Base-by-base conservation (phyloP, 1,139 yeast species). In the Blastobotrys serpentis region DNA sequence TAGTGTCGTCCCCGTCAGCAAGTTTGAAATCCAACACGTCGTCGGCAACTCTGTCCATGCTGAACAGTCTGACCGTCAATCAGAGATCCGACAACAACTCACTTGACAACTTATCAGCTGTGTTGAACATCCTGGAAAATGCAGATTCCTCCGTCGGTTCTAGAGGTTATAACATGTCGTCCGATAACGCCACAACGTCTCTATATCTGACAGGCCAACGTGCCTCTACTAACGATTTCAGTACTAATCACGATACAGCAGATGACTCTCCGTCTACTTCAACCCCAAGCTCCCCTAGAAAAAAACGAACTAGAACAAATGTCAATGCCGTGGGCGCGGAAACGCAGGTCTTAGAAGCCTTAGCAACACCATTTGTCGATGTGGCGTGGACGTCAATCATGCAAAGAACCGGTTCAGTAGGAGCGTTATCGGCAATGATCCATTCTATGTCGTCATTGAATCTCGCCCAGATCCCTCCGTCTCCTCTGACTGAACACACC, bases 361-460 rank as follows among this genome's bases (percentile, higher is more conserved):
- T 64, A 29, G 62, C 67, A 2, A 57, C 60, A 16, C 67, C 67
- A 2, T 63, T 60, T 42, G 43, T 61, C 19, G 66, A 62, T 44
- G 54, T 51, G 14, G 49, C 59, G 4, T 56, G 58, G 56, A 50
- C 58, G 5, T 43, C 54, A 2, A 41, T 55, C 34, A 47, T 57
- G 44, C 61, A 57, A 37, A 53, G 63, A 10, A 50, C 49, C 4
- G 53, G 54, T 4, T 52, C 61, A 2, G 44, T 54, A 11, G 38
- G 59, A 1, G 50, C 53, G 13, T 45, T 46, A 7, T 44, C 51
- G 1, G 49, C 44, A 21, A 39, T 56, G 41, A 46, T 56, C 13
- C 53, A 56, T 19, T 56, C 59, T 11, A 53, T 53, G 32, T 57
- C 62, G 14, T 46, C 53, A 14, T 38, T 57, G 32, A 50, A 55